A percentile compares a stretch with the other conserved stretches of the same genome.
These are phyloP conservation scores for Sarcodon sp. DNA, from an alignment of 768 basidiomycete species.

Conservation along the genomic window DNA sequence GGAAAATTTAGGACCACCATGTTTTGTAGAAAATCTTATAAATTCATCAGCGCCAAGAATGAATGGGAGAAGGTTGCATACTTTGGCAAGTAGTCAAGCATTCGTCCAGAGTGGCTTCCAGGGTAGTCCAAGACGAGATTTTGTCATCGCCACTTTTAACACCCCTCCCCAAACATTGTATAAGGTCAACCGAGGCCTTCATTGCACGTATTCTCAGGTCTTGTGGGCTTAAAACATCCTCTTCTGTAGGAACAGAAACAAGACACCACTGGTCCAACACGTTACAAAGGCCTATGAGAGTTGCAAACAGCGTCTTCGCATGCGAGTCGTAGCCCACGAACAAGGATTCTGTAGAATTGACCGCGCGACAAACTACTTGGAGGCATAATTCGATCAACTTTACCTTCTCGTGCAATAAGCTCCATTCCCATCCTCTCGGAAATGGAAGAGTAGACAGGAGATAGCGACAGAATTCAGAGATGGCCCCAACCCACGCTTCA, in stretches of 20 bases:
- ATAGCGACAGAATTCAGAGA: constrained; percentile 23
- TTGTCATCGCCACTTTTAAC: constrained; percentile 15
- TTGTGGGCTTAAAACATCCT: constrained; percentile 30
- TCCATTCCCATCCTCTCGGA: constrained; percentile 36
- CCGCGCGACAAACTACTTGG: constrained; percentile 33
- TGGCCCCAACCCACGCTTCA: constrained; percentile 34
- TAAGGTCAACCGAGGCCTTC: constrained; percentile 27
- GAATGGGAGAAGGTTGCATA: neutral
- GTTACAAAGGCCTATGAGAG: constrained; percentile 39
- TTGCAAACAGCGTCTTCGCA: constrained; percentile 33
- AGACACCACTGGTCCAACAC: constrained; percentile 50
- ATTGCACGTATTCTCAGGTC: constrained; percentile 35
- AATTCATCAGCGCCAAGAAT: neutral
- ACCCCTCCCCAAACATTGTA: constrained; percentile 33
- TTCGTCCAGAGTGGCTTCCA: constrained; percentile 2
- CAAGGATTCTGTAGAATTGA: constrained; percentile 33
- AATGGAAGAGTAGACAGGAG: constrained; percentile 43
- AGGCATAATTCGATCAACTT: constrained; percentile 40
- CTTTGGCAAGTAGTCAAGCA: constrained; percentile 4
- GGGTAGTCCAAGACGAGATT: neutral
- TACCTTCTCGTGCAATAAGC: constrained; percentile 42
- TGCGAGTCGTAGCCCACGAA: constrained; percentile 31
- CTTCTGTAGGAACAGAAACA: constrained; percentile 23
- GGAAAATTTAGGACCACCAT: neutral
- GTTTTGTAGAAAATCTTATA: neutral